Evolutionary conservation across 2,329 filamentous ascomycete genomes (phyloP), one percentile per base, ranked within the genome.

Genomic region (Lachnellula hyalina): DNA sequence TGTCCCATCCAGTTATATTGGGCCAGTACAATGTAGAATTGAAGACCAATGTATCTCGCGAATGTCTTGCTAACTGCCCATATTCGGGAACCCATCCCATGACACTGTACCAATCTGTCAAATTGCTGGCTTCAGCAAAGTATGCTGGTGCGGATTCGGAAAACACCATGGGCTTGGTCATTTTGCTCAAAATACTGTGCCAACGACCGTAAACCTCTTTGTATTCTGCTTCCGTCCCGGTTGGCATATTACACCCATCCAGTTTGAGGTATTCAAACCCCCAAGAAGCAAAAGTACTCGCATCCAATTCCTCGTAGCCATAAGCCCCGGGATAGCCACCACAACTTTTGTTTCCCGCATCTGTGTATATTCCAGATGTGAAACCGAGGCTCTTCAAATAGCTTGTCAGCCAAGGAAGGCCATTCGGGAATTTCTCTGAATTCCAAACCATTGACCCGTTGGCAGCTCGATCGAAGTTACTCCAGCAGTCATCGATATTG

Each of bases 401-500:
- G 21, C 77, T 70, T 0, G 81, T 81, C 2, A 81, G 68, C 3
- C 77, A 75, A 7, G 74, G 74, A 56, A 87, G 82, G 0, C 84
- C 84, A 21, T 76, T 70, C 0, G 84, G 83, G 54, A 86, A 87
- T 53, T 77, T 80, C 8, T 64, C 66, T 0, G 68, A 63, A 60
- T 83, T 74, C 0, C 75, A 73, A 4, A 77, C 64, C 14, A 83
- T 73, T 19, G 61, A 64, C 4, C 77, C 72, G 8, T 73, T 67
- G 0, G 72, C 76, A 11, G 60, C 67, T 19, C 66, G 62, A 53
- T 80, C 61, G 56, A 77, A 74, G 47, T 74, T 61, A 12, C 74
- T 76, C 79, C 78, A 87, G 70, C 83, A 85, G 65, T 87, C 84
- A 63, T 86, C 83, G 52, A 83, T 75, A 54, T 82, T 82, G 57